Percentiles rank a stretch among this genome's conserved stretches.
Evolutionary conservation across 169 alveolate species (phyloP).

Genomic region (Neospora caninum): DNA sequence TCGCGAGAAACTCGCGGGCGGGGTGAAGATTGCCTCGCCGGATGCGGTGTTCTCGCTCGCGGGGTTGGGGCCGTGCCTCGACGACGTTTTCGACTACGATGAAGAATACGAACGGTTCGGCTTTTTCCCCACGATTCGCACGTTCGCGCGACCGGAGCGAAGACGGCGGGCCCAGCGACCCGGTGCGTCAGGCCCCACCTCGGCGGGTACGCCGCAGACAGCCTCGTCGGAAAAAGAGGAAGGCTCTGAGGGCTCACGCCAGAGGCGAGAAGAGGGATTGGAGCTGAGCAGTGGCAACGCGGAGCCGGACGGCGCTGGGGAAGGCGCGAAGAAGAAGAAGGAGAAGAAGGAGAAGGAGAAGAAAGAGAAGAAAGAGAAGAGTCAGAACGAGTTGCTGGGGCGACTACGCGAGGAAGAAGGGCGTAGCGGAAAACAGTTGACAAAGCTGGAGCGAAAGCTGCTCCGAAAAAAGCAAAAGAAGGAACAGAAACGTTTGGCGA

Average conservation of each 20-base stretch:
- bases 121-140: background rate
- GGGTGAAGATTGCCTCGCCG: background rate
- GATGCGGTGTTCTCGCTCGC: background rate
- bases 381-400: background rate
- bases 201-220: background rate
- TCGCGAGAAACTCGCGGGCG: background rate
- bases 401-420: background rate
- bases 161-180: background rate
- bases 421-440: background rate
- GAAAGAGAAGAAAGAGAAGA: background rate
- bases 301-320: background rate
- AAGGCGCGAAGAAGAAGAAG: background rate
- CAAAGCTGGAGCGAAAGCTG: background rate
- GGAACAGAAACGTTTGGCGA: background rate
- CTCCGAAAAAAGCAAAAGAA: background rate
- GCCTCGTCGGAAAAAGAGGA: too few relatives aligned
- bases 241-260: background rate
- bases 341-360: background rate
- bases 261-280: background rate
- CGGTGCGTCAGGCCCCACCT: background rate
- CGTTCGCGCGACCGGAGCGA: background rate
- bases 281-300: too few relatives aligned
- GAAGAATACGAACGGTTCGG: constrained; percentile 34
- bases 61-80: background rate
- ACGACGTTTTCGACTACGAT: background rate